Conservation (phyloP, 495 filamentous ascomycete species). For the Lineolata rhizophorae region DNA sequence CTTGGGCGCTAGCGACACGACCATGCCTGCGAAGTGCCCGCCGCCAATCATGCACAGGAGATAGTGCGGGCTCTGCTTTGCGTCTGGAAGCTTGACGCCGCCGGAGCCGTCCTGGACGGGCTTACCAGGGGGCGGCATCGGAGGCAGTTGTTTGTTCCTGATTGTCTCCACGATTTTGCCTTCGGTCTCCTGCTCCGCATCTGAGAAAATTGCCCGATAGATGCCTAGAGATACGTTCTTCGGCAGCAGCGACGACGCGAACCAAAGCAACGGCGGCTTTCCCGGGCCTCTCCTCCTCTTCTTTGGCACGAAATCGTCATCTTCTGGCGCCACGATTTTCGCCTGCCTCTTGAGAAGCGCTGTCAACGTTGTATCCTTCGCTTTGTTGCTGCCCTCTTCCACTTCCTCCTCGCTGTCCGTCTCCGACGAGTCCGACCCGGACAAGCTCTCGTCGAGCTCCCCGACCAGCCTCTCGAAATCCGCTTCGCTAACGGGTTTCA, state of each 20-base stretch:
- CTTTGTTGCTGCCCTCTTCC: slow-evolving; percentile 16
- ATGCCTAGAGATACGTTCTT: slow-evolving; percentile 61
- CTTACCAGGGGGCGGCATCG: slow-evolving; percentile 22
- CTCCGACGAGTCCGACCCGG: slow-evolving; percentile 46
- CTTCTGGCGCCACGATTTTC: slow-evolving; percentile 34
- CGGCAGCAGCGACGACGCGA: slow-evolving; percentile 51
- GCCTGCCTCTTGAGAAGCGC: slow-evolving; percentile 68
- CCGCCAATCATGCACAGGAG: slow-evolving; percentile 98
- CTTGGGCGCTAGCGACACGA: slow-evolving; percentile 70
- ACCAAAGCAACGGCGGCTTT: slow-evolving; percentile 67
- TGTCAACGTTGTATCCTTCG: slow-evolving; percentile 39
- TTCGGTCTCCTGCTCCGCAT: slow-evolving; percentile 42
- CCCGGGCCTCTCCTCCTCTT: slow-evolving; percentile 32
- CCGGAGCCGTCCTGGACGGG: slow-evolving; percentile 22
- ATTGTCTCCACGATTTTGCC: slow-evolving; percentile 39
- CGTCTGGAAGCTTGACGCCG: slow-evolving; percentile 24
- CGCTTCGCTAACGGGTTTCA: slow-evolving; percentile 40
- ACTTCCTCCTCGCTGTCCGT: slow-evolving; percentile 30
- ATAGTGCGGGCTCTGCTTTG: slow-evolving; percentile 48
- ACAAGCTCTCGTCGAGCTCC: slow-evolving; percentile 75
- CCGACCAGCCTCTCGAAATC: slow-evolving; percentile 74
- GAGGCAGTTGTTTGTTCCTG: slow-evolving; percentile 49
- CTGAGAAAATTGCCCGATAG: slow-evolving; percentile 65
- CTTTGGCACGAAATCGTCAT: slow-evolving; percentile 20
- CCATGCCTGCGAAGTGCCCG: slow-evolving; percentile 92